phyloP scores from a whole-genome alignment of 306 rosid genomes.

The Mimosa pudica region DNA sequence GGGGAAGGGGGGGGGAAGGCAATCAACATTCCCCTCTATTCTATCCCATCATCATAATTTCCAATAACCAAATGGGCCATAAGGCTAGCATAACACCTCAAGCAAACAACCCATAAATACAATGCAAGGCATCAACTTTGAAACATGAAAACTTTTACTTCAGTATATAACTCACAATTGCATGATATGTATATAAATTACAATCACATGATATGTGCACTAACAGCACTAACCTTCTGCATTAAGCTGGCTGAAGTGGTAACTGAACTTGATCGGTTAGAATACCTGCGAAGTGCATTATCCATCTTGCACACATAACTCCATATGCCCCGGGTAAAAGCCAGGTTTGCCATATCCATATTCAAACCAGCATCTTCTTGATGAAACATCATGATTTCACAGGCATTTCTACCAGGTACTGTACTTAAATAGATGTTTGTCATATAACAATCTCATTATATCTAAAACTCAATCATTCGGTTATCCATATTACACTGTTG shows the following conservation, averaged over 20 bases:
- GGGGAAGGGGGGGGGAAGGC: neutral
- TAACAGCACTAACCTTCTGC: constrained; percentile 64
- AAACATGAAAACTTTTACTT: constrained; percentile 13
- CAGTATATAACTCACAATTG: constrained; percentile 22
- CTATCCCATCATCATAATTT: neutral
- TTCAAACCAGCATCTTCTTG: constrained; percentile 98
- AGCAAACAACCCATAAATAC: constrained; percentile 3
- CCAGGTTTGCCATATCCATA: constrained; percentile 82
- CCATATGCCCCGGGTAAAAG: constrained; percentile 89
- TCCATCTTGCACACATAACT: constrained; percentile 89
- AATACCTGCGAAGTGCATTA: constrained; percentile 67
- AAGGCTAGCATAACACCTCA: constrained; percentile 1
- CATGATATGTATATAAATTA: neutral
- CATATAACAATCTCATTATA: constrained; percentile 32
- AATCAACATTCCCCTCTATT: neutral
- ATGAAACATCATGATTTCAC: constrained; percentile 86
- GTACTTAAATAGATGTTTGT: constrained; percentile 38
- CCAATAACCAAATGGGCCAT: neutral
- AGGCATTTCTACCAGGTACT: constrained; percentile 84
- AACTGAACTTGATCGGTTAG: constrained; percentile 53
- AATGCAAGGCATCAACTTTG: constrained; percentile 20
- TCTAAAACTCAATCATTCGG: constrained; percentile 25
- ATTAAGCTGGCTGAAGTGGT: constrained; percentile 62
- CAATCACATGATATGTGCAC: neutral
- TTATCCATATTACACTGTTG: neutral